Conservation (phyloP, 441 rosid genomes). For the Adansonia madagascariensis region DNA sequence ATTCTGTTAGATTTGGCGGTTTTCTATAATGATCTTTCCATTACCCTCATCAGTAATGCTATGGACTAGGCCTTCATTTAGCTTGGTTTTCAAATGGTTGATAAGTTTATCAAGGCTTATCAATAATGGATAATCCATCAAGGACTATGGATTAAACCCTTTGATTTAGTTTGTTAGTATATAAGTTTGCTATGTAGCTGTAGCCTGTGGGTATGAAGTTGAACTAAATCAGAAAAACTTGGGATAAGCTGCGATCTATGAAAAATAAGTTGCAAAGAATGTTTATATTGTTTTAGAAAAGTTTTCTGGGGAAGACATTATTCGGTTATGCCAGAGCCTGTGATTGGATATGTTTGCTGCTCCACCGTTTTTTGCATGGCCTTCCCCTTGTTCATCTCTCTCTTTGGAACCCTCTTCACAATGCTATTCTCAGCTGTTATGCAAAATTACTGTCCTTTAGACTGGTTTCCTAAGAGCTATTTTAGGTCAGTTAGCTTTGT, state of each 20-base stretch:
- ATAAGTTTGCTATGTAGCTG: not conserved
- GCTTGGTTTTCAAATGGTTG: conserved; percentile 6
- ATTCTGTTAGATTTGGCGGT: not conserved
- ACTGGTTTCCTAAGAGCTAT: conserved; percentile 7
- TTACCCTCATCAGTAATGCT: not conserved
- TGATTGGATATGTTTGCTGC: conserved; percentile 9
- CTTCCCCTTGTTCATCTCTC: not conserved
- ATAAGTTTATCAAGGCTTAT: not conserved
- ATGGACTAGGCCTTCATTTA: not conserved
- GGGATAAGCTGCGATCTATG: not conserved
- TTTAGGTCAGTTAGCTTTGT: not conserved
- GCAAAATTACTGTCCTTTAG: conserved; percentile 6
- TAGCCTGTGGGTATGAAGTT: not conserved
- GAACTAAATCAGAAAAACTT: not conserved
- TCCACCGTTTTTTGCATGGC: not conserved
- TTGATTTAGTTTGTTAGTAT: not conserved
- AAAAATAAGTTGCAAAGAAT: not conserved
- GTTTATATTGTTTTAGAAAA: not conserved
- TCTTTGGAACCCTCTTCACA: not conserved
- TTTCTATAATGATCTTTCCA: not conserved
- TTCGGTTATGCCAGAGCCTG: conserved; percentile 2
- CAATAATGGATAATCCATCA: not conserved
- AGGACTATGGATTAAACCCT: not conserved
- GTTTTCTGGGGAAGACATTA: not conserved
- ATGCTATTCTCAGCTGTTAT: not conserved